phyloP scores from a whole-genome alignment of 208 protist genomes.

The Porcisia hertigi region DNA sequence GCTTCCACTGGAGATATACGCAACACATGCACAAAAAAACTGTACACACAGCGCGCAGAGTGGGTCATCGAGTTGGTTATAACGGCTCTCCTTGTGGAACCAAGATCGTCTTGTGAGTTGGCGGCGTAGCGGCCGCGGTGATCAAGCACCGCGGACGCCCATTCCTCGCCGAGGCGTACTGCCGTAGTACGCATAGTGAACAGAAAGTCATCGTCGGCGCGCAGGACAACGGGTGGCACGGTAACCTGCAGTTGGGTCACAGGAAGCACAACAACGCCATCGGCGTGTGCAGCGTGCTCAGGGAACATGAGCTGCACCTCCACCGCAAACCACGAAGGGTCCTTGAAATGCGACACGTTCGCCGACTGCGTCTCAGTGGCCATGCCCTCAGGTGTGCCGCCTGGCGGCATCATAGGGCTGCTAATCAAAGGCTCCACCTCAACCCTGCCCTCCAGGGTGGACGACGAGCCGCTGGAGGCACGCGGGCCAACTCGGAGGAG shows the following conservation, averaged over 20 bases:
- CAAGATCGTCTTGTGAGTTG: not conserved
- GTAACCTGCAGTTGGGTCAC: slow-evolving; percentile 43
- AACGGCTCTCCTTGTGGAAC: not conserved
- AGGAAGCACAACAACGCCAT: slow-evolving; percentile 27
- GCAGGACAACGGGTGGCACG: slow-evolving; percentile 39
- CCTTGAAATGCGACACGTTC: slow-evolving; percentile 11
- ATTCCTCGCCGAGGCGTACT: slow-evolving; percentile 24
- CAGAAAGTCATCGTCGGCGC: slow-evolving; percentile 61
- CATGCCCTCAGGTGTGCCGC: not conserved
- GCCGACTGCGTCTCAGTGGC: not conserved
- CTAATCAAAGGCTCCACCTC: not conserved
- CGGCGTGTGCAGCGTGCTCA: not conserved
- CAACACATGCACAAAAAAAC: slow-evolving; percentile 46
- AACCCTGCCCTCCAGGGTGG: not conserved
- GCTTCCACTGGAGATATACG: slow-evolving; percentile 39
- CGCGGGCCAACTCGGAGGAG: slow-evolving; percentile 23
- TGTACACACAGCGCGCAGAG: slow-evolving; percentile 16
- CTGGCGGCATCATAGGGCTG: not conserved
- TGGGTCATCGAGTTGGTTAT: not conserved
- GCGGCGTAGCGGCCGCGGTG: not conserved
- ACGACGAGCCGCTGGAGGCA: not conserved
- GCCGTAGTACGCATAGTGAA: slow-evolving; percentile 43
- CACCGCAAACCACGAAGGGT: slow-evolving; percentile 27
- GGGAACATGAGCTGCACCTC: slow-evolving; percentile 25
- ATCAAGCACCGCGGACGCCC: not conserved